A percentile compares a stretch with the other conserved stretches of the same genome.
Evolutionary conservation across 1,284 basidiomycete genomes (phyloP).

Genomic region (Austropuccinia psidii): DNA sequence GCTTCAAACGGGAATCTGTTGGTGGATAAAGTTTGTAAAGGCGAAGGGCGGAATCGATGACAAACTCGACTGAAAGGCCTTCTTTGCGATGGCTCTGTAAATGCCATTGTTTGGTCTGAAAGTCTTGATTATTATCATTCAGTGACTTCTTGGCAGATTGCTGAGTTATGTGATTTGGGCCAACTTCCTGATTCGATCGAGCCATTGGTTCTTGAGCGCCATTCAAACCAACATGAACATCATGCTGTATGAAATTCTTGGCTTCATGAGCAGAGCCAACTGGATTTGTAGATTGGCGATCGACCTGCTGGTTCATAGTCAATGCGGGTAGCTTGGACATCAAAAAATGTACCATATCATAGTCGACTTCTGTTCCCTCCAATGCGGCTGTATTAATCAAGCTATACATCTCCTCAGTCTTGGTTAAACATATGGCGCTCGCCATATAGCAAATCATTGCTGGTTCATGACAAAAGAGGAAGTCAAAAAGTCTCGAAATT

Average conservation of each 20-base stretch:
- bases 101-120: neutral
- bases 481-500: slow-evolving; percentile 44
- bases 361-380: neutral
- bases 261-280: no score
- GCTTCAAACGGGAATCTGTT: slow-evolving; percentile 16
- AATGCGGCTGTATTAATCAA: neutral
- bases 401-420: neutral
- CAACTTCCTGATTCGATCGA: neutral
- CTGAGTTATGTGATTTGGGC: neutral
- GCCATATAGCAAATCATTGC: slow-evolving; percentile 45
- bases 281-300: no score
- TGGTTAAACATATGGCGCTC: slow-evolving; percentile 40
- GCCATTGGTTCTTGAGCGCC: neutral
- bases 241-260: no score
- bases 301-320: neutral
- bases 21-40: slow-evolving; percentile 40
- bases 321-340: slow-evolving; percentile 18
- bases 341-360: slow-evolving; percentile 21
- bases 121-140: neutral
- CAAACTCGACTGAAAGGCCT: slow-evolving; percentile 37
- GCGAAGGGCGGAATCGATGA: slow-evolving; percentile 39
- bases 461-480: slow-evolving; percentile 43
- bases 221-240: neutral
- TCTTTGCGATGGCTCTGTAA: neutral
- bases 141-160: neutral